Base-by-base conservation (phyloP, 2,329 filamentous ascomycete genomes). In the Trichoderma afroharzianum region DNA sequence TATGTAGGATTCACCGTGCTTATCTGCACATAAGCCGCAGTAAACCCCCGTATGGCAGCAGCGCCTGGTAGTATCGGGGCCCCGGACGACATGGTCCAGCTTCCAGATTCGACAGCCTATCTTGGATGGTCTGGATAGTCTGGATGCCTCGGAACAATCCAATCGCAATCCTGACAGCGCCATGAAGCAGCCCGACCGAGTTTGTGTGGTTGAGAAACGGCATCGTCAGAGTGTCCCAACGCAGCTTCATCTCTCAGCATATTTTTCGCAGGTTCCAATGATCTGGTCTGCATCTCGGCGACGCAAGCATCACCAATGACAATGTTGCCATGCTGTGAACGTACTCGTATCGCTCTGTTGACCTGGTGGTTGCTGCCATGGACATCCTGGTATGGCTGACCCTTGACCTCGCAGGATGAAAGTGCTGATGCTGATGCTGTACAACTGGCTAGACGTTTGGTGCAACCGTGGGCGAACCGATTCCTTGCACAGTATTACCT, bases 231-330 rank as follows among this genome's bases (percentile, higher is more conserved):
- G 15, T 83, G 85, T 3, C 86, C 90, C 8, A 84, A 90, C 78
- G 92, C 74, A 83, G 82, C 63, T 98, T 96, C 81, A 95, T 90
- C 26, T 98, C 98, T 81, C 85, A 85, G 74, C 93, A 97, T 77
- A 97, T 98, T 78, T 78, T 88, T 94, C 78, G 92, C 97, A 82
- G 91, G 91, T 0, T 92, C 93, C 32, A 97, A 97, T 79, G 86
- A 89, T 21, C 81, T 98, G 8, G 93, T 93, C 24, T 90, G 97
- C 81, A 97, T 78, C 86, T 97, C 24, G 87, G 92, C 69, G 85
- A 91, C 64, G 86, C 89, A 43, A 28, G 6, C 15, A 28, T 76
- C 18, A 94, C 90, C 72, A 85, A 89, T 75, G 94, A 93, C 12
- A 94, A 98, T 78, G 26, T 32, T 94, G 15, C 24, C 39, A 43